Base-by-base conservation (phyloP, 768 basidiomycete species). In the Leccinum sublutescens region DNA sequence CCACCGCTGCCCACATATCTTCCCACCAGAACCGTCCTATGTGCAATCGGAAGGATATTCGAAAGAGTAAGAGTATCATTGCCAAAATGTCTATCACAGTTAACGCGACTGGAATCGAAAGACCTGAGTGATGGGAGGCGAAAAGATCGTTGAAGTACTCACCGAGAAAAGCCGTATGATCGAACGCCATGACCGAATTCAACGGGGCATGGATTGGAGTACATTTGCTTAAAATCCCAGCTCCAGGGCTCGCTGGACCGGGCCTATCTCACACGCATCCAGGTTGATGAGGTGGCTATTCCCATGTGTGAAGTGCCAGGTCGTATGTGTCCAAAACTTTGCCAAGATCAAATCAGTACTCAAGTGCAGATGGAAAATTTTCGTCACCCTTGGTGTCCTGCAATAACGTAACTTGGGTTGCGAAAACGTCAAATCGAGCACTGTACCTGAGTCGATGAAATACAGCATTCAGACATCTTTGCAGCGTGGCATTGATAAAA, bases 1-100 rank as follows among this genome's bases (percentile, higher is more conserved):
- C 49, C 15, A 50, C 49, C 25, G 14, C 59, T 27, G 68, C 66
- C 66, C 68, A 70, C 3, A 45, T 8, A 45, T 68, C 67, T 55
- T 70, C 68, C 68, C 68, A 68, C 66, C 67, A 68, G 36, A 67
- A 62, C n/a, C 62, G 27, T 49, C 48, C 58, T 56, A 67, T 59
- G 19, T 27, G 57, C 23, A 59, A 27, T 27, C 66, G 59, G 40
- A 66, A 58, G 1, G 50, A 50, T 17, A 67, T 19, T 14, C 65
- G 66, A 54, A 67, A 61, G 2, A 66, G 19, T 1, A 62, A 61
- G 33, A 66, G 57, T 5, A 59, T 27, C 2, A 59, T 9, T 10
- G 31, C 57, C 12, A 66, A 52, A 45, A 50, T 47, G 14, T 61
- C 45, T 33, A 62, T 6, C 17, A 56, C 38, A n/a, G 29, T 52